A percentile compares a stretch with the other conserved stretches of the same genome.
Evolutionary conservation across 441 rosid species (phyloP).

Genomic region (Adansonia madagascariensis): DNA sequence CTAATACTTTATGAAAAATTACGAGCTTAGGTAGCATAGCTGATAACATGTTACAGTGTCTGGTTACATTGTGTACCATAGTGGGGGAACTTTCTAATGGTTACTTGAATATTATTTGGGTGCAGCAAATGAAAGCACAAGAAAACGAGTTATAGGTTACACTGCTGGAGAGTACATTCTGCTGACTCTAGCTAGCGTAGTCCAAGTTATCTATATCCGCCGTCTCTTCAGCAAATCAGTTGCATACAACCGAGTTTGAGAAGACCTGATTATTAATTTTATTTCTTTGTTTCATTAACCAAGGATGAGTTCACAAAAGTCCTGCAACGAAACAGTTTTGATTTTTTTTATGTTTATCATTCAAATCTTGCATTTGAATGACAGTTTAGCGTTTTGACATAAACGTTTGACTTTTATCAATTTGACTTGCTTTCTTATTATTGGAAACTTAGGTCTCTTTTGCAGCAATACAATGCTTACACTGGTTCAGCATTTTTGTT

Average conservation of each 20-base stretch:
- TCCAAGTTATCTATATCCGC: constrained; percentile 83
- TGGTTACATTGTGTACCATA: neutral
- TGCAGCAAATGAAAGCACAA: constrained; percentile 95
- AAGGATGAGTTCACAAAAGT: constrained; percentile 26
- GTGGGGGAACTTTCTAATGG: neutral
- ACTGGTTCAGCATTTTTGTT: neutral
- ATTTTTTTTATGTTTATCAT: constrained; percentile 20
- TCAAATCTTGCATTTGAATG: constrained; percentile 7
- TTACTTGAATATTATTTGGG: constrained; percentile 13
- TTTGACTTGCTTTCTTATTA: neutral
- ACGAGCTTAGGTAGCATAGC: neutral
- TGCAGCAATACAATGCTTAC: neutral
- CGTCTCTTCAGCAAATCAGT: constrained; percentile 95
- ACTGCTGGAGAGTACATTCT: constrained; percentile 76
- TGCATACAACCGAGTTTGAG: constrained; percentile 84
- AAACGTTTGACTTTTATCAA: neutral
- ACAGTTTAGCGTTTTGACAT: constrained; percentile 18
- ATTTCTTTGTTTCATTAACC: constrained; percentile 15
- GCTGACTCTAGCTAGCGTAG: constrained; percentile 68
- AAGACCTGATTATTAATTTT: constrained; percentile 13
- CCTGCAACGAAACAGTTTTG: neutral
- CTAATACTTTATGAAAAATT: neutral
- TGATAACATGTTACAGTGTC: neutral
- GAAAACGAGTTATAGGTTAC: constrained; percentile 82
- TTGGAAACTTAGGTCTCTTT: neutral